Conservation (phyloP, 2,329 filamentous ascomycete species). For the Ambrosiella beaveri region DNA sequence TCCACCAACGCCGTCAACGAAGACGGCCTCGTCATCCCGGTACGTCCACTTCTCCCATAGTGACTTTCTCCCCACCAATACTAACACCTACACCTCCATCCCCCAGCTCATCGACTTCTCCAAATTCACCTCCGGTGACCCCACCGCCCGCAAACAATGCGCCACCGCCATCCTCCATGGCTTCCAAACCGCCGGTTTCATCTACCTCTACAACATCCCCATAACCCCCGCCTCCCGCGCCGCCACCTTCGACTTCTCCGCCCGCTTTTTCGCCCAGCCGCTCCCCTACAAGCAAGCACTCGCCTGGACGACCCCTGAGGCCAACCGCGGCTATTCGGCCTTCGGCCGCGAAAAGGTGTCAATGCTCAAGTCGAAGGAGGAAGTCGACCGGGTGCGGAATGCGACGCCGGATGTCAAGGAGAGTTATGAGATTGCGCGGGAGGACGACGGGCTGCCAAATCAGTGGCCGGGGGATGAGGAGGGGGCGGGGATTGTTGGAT, state of each 20-base stretch:
- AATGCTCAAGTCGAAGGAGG: slow-evolving; percentile 32
- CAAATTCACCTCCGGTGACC: slow-evolving; percentile 47
- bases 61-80: background rate
- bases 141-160: slow-evolving; percentile 41
- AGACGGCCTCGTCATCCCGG: slow-evolving; percentile 38
- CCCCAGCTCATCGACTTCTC: slow-evolving; percentile 61
- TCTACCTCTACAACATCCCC: slow-evolving; percentile 70
- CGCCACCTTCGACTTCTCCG: slow-evolving; percentile 48
- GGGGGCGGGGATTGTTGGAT: slow-evolving; percentile 30
- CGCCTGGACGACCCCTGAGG: slow-evolving; percentile 53
- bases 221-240: slow-evolving; percentile 43
- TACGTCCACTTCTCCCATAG: slow-evolving; percentile 19
- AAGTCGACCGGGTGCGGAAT: slow-evolving; percentile 40
- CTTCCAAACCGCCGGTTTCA: slow-evolving; percentile 74
- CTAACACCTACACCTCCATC: slow-evolving; percentile 8
- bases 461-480: slow-evolving; percentile 49
- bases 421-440: slow-evolving; percentile 46
- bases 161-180: slow-evolving; percentile 59
- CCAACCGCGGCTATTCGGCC: slow-evolving; percentile 58
- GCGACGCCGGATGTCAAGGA: slow-evolving; percentile 49
- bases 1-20: slow-evolving; percentile 29
- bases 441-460: slow-evolving; percentile 49
- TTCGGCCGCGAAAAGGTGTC: slow-evolving; percentile 56
- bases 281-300: slow-evolving; percentile 45
- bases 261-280: slow-evolving; percentile 52